Base-by-base conservation (phyloP, 2,329 filamentous ascomycete species). In the Exophiala sideris region DNA sequence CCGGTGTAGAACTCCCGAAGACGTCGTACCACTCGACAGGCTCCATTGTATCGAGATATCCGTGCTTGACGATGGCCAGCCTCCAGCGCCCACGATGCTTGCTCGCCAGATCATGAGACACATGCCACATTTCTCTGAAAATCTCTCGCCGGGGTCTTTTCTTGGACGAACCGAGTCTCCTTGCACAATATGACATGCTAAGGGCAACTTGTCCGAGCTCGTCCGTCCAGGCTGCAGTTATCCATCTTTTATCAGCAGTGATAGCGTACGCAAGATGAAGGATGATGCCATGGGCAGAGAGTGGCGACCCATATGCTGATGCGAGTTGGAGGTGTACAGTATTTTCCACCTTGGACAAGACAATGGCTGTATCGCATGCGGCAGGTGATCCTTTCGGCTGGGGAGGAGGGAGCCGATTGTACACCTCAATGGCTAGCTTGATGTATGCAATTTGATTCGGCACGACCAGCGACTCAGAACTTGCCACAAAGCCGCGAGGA, bases 211-310 rank as follows among this genome's bases (percentile, higher is more conserved):
- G 74, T 7, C 82, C 82, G 21, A 71, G 75, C 54, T 73, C 79
- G 66, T 85, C 81, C 1, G 78, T 79, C 82, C 82, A 85, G 1
- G 79, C 78, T 3, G 77, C 81, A 5, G 76, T 80, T 20, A 84
- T 62, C 83, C 83, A 86, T 16, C 75, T 71, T 24, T 77, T 73
- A 59, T 84, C 79, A 7, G 73, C 62, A 58, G 80, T 84, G 34
- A 74, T 68, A 3, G 80, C 79, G 62, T 81, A 83, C 2, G 79
- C 82, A 24, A 86, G 64, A 65, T 86, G 82, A 48, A 85, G 73
- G 54, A 78, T 76, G 24, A 76, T 77, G 2, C 77, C 78, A 64
- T 84, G 79, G 52, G 80, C 75, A 8, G 47, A 51, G 20, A 85
- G 66, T 1, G 84, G 74, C 34, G 83, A 81, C 36, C 83, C 79